These are phyloP conservation scores for Kuraishia ogatae DNA, from an alignment of 805 yeast genomes.

Conservation along the genomic window DNA sequence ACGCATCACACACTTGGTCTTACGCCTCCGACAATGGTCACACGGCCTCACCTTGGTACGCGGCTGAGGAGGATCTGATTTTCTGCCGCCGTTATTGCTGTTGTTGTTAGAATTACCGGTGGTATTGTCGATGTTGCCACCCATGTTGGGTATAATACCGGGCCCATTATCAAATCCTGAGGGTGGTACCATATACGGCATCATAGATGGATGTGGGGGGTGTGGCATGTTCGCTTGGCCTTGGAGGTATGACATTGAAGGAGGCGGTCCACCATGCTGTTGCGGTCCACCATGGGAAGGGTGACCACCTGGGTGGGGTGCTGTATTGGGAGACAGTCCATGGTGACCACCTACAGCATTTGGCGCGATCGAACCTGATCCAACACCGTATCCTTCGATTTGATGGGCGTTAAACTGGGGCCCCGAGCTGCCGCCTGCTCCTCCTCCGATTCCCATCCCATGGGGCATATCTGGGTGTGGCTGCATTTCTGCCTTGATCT, in stretches of 20 bases:
- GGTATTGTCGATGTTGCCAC: conserved; percentile 1
- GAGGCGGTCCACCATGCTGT: background rate
- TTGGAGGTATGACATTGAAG: background rate
- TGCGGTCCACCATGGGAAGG: background rate
- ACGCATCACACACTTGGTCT: conserved; percentile 66
- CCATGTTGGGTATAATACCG: background rate
- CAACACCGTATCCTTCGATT: conserved; percentile 21
- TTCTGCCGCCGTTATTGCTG: background rate
- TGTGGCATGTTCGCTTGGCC: background rate
- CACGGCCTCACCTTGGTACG: conserved; percentile 52
- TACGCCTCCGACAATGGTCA: conserved; percentile 76
- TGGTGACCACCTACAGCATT: background rate
- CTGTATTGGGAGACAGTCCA: background rate
- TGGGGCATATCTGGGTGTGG: background rate
- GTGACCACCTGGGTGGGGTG: background rate
- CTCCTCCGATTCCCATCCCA: conserved; percentile 3
- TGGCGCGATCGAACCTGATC: background rate
- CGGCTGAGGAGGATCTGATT: conserved; percentile 27
- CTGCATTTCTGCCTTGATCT: background rate
- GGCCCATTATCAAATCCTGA: background rate
- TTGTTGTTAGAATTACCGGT: background rate
- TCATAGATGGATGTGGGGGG: conserved; percentile 3
- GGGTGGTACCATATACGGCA: conserved; percentile 1
- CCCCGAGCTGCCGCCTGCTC: too few relatives aligned
- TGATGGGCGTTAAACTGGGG: conserved; percentile 13